Base-by-base conservation (phyloP, 352 stramenopile species). In the Elongisporangium undulatum region DNA sequence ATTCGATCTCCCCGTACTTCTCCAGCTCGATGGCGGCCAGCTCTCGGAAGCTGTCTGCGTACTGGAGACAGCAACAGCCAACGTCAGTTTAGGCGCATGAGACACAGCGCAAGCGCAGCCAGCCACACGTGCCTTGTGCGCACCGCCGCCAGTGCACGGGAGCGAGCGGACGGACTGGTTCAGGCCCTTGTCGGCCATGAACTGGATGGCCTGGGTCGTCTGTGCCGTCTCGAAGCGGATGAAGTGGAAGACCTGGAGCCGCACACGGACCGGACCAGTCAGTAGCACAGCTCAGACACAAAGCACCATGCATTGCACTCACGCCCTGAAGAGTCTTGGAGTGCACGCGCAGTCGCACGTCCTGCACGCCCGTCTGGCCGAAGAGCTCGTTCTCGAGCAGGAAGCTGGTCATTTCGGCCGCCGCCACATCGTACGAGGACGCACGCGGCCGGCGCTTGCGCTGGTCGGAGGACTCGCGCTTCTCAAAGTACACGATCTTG, bases 401-500 rank as follows among this genome's bases (percentile, higher is more conserved):
- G 50, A 97, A 97, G 57, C 89, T 70, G 57, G 80, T 94, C 83
- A 97, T 93, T 57, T 95, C 83, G 2, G 81, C 74, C 1, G 82
- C 81, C 0, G 85, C 87, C 16, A 92, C 59, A n/a, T 92, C 85
- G 34, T 90, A 76, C 23, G 87, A 95, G n/a, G 64, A 52, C 34
- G 87, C 86, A 38, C 87, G 85, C 48, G 72, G 80, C 3, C 87
- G 81, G 55, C 88, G 90, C 48, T 77, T 73, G 50, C 66, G 80
- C 34, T 79, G 68, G 21, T 73, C 77, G 13, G 55, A 62, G 0
- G 59, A 29, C 17, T 86, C 74, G 49, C 72, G 68, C 26, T 92
- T 87, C 63, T 98, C 91, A 61, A 98, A 98, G 71, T 97, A 98
- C 54, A 98, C 94, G 62, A 98, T 96, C 75, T 98, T 98, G 22